These are phyloP conservation scores for Sanghuangporus weigelae DNA, from an alignment of 1,284 basidiomycete genomes.

Conservation along the genomic window DNA sequence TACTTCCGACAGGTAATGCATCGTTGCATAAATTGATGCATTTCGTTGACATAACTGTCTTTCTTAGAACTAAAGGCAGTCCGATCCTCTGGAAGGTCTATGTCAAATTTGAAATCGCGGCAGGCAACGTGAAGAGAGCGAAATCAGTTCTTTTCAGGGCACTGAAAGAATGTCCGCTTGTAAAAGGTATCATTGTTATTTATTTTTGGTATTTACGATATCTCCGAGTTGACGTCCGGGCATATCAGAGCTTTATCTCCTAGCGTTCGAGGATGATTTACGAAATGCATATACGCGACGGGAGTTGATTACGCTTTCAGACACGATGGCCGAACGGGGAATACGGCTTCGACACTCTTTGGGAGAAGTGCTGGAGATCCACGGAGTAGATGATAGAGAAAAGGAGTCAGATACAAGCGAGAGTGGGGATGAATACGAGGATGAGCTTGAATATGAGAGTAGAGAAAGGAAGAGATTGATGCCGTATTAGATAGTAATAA, in stretches of 20 bases:
- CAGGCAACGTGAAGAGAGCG: slow-evolving; percentile 54
- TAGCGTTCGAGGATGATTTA: slow-evolving; percentile 71
- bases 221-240: slow-evolving; percentile 14
- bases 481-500: slow-evolving; percentile 43
- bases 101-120: slow-evolving; percentile 78
- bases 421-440: slow-evolving; percentile 32
- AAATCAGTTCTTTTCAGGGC: slow-evolving; percentile 80
- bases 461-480: slow-evolving; percentile 54
- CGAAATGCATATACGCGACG: slow-evolving; percentile 58
- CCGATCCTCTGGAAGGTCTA: slow-evolving; percentile 73
- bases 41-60: neutral
- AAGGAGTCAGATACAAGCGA: slow-evolving; percentile 28
- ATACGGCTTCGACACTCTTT: slow-evolving; percentile 65
- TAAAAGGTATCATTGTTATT: slow-evolving; percentile 53
- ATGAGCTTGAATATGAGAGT: slow-evolving; percentile 58
- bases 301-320: slow-evolving; percentile 67
- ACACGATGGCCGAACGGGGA: slow-evolving; percentile 80
- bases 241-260: slow-evolving; percentile 71
- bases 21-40: slow-evolving; percentile 2
- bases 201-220: slow-evolving; percentile 2
- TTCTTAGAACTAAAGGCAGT: slow-evolving; percentile 59
- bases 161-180: slow-evolving; percentile 74
- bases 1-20: slow-evolving; percentile 52
- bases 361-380: slow-evolving; percentile 53
- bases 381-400: slow-evolving; percentile 31